Evolutionary conservation across 768 basidiomycete genomes (phyloP).

Genomic region (Tylopilus balloui): DNA sequence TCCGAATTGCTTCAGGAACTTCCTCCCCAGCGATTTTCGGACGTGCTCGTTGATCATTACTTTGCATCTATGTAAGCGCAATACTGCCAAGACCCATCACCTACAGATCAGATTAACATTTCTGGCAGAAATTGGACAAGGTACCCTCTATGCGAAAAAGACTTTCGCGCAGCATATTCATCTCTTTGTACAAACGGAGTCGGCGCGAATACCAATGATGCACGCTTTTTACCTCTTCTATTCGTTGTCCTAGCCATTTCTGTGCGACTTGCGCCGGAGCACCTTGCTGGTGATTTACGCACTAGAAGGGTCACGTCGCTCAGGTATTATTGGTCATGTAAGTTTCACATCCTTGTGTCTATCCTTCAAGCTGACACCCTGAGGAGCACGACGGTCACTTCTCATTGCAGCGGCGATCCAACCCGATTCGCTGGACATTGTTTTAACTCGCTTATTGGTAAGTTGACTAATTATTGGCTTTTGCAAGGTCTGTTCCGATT

Average conservation of each 20-base stretch:
- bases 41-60: constrained; percentile 79
- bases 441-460: constrained; percentile 83
- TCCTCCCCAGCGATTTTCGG: constrained; percentile 70
- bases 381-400: constrained; percentile 75
- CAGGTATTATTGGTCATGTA: constrained; percentile 95
- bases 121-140: constrained; percentile 80
- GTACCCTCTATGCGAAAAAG: constrained; percentile 83
- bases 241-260: constrained; percentile 91
- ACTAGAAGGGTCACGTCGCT: constrained; percentile 74
- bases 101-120: background rate
- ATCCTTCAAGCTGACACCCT: constrained; percentile 17
- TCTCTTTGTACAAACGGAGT: constrained; percentile 61
- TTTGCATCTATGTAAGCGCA: constrained; percentile 62
- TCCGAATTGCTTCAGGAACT: constrained; percentile 86
- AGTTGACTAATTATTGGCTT: constrained; percentile 9
- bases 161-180: constrained; percentile 70
- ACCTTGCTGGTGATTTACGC: constrained; percentile 75
- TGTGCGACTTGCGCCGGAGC: constrained; percentile 79
- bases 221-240: constrained; percentile 84
- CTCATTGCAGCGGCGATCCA: constrained; percentile 92
- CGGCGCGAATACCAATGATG: constrained; percentile 65
- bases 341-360: constrained; percentile 32
- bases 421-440: constrained; percentile 86
- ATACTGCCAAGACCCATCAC: background rate
- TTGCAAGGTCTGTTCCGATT: constrained; percentile 8